These are phyloP conservation scores for Bryoglossum gracile DNA, from an alignment of 495 filamentous ascomycete genomes.

Conservation along the genomic window DNA sequence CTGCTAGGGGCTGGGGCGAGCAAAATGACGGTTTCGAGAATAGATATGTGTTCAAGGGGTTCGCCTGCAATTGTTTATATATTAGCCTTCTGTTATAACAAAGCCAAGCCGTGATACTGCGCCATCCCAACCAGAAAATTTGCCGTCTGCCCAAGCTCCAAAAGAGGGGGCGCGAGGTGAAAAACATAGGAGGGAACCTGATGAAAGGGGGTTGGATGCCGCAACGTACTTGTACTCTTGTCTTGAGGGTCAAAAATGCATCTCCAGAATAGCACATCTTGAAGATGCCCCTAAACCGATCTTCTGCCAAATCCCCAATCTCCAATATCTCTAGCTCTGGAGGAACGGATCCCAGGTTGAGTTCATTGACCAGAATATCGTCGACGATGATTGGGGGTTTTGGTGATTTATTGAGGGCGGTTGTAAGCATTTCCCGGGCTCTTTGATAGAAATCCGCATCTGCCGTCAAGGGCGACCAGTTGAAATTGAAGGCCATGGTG, in stretches of 20 bases:
- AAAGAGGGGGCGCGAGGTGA: not conserved
- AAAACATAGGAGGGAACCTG: slow-evolving; percentile 2
- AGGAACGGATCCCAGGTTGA: slow-evolving; percentile 88
- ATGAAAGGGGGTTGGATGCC: not conserved
- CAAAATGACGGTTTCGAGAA: slow-evolving; percentile 85
- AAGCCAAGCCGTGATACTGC: slow-evolving; percentile 1
- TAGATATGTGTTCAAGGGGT: slow-evolving; percentile 92
- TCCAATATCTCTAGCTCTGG: slow-evolving; percentile 94
- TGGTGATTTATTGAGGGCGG: slow-evolving; percentile 93
- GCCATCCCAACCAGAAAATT: slow-evolving; percentile 8
- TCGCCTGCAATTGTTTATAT: slow-evolving; percentile 56
- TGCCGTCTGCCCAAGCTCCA: not conserved
- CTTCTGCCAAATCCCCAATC: slow-evolving; percentile 93
- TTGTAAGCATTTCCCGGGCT: slow-evolving; percentile 88
- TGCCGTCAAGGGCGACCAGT: slow-evolving; percentile 98
- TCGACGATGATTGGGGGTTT: slow-evolving; percentile 99
- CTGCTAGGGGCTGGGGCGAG: slow-evolving; percentile 87
- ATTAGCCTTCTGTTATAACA: slow-evolving; percentile 37
- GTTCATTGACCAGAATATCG: slow-evolving; percentile 95
- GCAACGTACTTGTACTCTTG: slow-evolving; percentile 69
- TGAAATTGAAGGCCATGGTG: slow-evolving; percentile 99
- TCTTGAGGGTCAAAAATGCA: slow-evolving; percentile 88
- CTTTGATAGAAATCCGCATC: slow-evolving; percentile 85
- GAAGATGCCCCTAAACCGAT: slow-evolving; percentile 95
- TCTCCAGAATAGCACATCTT: slow-evolving; percentile 98